Base-by-base conservation (phyloP, 306 rosid genomes). In the Corylus americana region DNA sequence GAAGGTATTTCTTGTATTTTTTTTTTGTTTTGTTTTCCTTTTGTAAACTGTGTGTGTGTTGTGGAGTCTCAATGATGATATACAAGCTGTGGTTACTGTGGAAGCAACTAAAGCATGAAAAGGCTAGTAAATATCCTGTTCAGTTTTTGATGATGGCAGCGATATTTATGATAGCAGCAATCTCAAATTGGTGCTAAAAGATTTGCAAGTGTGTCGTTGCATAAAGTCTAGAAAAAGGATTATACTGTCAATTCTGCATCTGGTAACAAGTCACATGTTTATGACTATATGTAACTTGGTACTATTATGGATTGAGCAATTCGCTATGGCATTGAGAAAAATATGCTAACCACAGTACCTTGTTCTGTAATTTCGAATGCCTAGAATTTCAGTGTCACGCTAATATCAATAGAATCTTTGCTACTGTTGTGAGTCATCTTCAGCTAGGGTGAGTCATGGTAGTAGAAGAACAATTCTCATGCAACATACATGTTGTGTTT, bases 1-100 rank as follows among this genome's bases (percentile, higher is more conserved):
- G 98, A 94, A 94, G 97, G 97, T 94, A 86, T 78, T 71, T 76
- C 42, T 57, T 57, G 17, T 59, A 27, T 74, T 71, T 53, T 22
- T 22, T 22, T 64, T 39, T 84, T 77, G 55, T 80, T 55, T 57
- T 57, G 48, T 8, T 74, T 1, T 18, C n/a, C 63, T 73, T 69
- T 9, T 71, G 8, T 11, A 49, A 10, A 39, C 49, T 6, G 18
- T n/a, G 11, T 31, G 44, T 13, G 1, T 2, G 35, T 31, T 3
- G 29, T 29, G 69, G 69, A 31, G 44, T 62, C 42, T 62, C 42
- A 29, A 62, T 62, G 69, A 62, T 62, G n/a, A 62, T 12, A 29
- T 62, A 62, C 2, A 42, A 62, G 44, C 69, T 17, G 29, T 62
- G 69, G 69, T 31, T 62, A 62, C 69, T 25, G 35, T 29, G 44